phyloP scores from a whole-genome alignment of 495 filamentous ascomycete genomes.

The Opeltia flavorubescens region DNA sequence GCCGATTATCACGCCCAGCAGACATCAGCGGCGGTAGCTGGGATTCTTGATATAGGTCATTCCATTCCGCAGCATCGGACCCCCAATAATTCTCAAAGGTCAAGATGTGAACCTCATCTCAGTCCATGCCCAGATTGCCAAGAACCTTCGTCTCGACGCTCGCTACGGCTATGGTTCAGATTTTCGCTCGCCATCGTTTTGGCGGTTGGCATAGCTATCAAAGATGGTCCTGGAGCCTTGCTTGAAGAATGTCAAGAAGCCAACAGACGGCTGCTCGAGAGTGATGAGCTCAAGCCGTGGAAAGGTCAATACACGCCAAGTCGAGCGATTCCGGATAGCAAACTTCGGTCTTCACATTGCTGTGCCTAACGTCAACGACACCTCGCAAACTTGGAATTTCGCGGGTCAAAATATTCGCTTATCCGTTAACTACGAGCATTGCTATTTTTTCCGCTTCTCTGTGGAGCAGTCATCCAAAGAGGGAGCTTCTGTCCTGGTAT shows the following conservation, averaged over 20 bases:
- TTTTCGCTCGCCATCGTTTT: constrained; percentile 22
- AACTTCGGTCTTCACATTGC: too few species aligned
- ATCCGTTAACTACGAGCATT: too few species aligned
- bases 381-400: too few species aligned
- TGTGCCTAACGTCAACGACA: too few species aligned
- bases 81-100: not conserved
- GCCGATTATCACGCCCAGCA: too few species aligned
- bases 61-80: not conserved
- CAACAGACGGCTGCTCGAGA: too few species aligned
- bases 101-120: constrained; percentile 6
- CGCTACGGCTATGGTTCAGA: constrained; percentile 19
- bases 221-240: constrained; percentile 18
- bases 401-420: too few species aligned
- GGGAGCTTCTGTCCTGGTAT: too few species aligned
- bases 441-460: too few species aligned
- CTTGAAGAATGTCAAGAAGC: constrained; percentile 1
- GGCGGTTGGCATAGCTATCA: constrained; percentile 21
- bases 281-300: not conserved
- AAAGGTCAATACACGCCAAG: too few species aligned
- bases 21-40: not conserved
- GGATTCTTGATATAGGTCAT: not conserved
- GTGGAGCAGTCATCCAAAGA: too few species aligned
- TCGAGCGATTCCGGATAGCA: too few species aligned
- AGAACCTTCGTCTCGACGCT: constrained; percentile 15
- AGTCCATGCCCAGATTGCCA: constrained; percentile 13